Base-by-base conservation (phyloP, 805 yeast genomes). In the Groenewaldozyma tartarivorans region DNA sequence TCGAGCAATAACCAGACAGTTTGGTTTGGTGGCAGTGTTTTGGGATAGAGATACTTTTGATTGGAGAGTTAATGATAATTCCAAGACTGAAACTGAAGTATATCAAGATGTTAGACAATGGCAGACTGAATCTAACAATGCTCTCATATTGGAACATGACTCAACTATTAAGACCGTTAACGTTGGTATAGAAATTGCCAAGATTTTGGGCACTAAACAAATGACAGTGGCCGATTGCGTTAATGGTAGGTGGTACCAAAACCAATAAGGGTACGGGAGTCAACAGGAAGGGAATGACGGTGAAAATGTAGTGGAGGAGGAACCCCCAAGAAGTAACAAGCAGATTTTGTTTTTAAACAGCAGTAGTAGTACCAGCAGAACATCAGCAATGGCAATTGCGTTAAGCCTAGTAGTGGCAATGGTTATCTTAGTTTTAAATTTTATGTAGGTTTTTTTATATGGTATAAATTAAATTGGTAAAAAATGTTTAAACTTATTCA, bases 31-130 rank as follows among this genome's bases (percentile, higher is more conserved):
- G 53, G 76, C 83, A 3, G 96, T 82, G 20, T 61, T 90, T 26
- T 90, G 97, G 98, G 92, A 86, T 56, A 75, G 72, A 53, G 97
- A 90, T 60, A 76, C 95, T 0, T 79, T 79, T 62, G 97, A 90
- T 60, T 90, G 97, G 97, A 75, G 76, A 56, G 62, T 87, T 55
- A 66, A 74, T 30, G 66, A 69, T 2, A 67, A 66, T 18, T 68
- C 72, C 17, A 70, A 72, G 48, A 68, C 76, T 1, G 76, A 73
- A 41, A 55, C 57, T 1, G 72, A 72, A 33, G 76, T 88, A 30
- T 62, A 70, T 33, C 55, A 56, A 2, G 86, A 81, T 30, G 77
- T 83, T 2, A 55, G 53, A 2, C 51, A 52, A 5, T 86, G 90
- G 81, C 62, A 62, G 38, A 58, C 56, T 18, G 48, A 46, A 13